Base-by-base conservation (phyloP, 2,329 filamentous ascomycete species). In the Fusarium citri region DNA sequence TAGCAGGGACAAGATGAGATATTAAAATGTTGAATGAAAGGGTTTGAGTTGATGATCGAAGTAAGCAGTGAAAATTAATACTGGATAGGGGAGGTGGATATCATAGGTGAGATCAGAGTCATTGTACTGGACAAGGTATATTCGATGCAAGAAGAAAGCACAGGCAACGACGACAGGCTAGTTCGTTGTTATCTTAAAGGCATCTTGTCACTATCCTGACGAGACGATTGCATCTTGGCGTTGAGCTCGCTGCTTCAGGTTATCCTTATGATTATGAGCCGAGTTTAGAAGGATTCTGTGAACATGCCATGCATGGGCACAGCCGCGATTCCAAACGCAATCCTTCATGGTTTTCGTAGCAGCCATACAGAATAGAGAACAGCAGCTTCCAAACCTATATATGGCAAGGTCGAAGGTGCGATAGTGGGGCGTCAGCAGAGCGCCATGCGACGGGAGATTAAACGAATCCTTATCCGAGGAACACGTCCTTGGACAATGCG, bases 271-370 rank as follows among this genome's bases (percentile, higher is more conserved):
- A 26, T 25, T 40, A 50, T 64, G 62, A 47, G 43, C 47, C 34
- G 51, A 34, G n/a, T 22, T 28, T 11, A 37, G 31, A 22, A 45
- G 43, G 59, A 53, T 46, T 46, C 12, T 70, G 48, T 63, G 42
- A 40, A 64, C 30, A 49, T 26, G 30, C 23, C 22, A 70, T 47
- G 53, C 43, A 41, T 18, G 31, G 46, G 26, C 20, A 59, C 46
- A 30, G 46, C 40, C 40, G 34, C 31, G n/a, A 47, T 51, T 28
- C 48, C 31, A 31, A 41, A 26, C 12, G 53, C 26, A 23, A 48
- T 11, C 41, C 43, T 28, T 22, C 16, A 45, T 43, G 40, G 55
- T 30, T 37, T 66, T 43, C 30, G 48, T 20, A 41, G 31, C 31
- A 20, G 43, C 30, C 43, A 61, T 50, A 54, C 48, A 18, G 18